Evolutionary conservation across 106 monocot species (phyloP).

Genomic region (Apostasia ramifera): DNA sequence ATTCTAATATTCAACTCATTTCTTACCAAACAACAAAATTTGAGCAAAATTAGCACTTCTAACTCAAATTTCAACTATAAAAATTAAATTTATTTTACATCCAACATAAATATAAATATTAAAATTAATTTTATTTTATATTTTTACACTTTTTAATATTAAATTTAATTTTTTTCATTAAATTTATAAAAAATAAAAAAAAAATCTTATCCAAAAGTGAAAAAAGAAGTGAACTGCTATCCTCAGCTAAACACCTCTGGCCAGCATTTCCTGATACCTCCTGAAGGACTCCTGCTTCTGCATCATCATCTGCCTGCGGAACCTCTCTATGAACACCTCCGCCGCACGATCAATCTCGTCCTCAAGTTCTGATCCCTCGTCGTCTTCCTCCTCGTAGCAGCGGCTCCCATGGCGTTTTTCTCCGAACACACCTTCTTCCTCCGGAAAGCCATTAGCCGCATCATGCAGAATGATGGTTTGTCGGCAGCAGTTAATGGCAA

Average conservation of each 20-base stretch:
- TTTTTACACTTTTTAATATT: too few relatives aligned
- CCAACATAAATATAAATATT: not conserved
- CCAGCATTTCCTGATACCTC: conserved; percentile 47
- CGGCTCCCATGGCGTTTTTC: not conserved
- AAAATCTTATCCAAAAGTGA: too few relatives aligned
- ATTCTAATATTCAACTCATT: too few relatives aligned
- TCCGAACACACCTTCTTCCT: not conserved
- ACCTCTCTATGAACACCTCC: conserved; percentile 50
- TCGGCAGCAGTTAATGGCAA: not conserved
- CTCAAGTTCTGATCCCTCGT: conserved; percentile 21
- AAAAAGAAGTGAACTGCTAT: not conserved
- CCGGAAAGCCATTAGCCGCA: not conserved
- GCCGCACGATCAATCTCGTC: conserved; percentile 50
- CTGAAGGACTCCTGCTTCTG: conserved; percentile 71
- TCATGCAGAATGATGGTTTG: not conserved
- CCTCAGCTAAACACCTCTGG: conserved; percentile 23
- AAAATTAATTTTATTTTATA: not conserved
- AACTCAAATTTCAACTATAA: not conserved
- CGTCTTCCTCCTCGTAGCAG: conserved; percentile 3
- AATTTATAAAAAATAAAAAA: too few relatives aligned
- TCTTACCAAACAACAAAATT: too few relatives aligned
- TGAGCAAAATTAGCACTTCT: not conserved
- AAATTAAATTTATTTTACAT: not conserved
- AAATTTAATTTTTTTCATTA: too few relatives aligned
- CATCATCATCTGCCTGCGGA: conserved; percentile 56